Base-by-base conservation (phyloP, 257 asterid genomes). In the Jasminum sambac region DNA sequence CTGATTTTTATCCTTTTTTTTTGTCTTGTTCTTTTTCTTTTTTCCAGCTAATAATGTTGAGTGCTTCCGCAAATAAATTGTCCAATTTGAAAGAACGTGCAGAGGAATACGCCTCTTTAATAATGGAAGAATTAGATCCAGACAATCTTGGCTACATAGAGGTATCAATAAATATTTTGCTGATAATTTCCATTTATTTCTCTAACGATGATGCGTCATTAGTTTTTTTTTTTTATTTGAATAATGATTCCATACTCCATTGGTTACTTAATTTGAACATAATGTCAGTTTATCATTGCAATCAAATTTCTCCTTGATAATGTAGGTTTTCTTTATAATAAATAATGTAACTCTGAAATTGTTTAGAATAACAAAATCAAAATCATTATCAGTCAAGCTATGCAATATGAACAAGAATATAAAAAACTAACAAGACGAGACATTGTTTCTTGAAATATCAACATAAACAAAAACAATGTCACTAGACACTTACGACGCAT, bases 61-160 rank as follows among this genome's bases (percentile, higher is more conserved):
- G 98, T 78, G 98, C 96, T 62, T 90, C 96, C 2, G 96, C 98
- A 52, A 92, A 92, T 86, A 92, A 92, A 81, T 75, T 92, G 87
- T 90, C 95, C 42, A 80, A 83, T 78, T 76, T 91, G 81, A 89
- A 87, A 81, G 95, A 91, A 87, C 95, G 89, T 81, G 97, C 95
- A 19, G 84, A 78, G 72, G 97, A 91, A 64, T 91, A 91, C 58
- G 95, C 97, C 38, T 84, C 76, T 80, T 77, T 91, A 57, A 88
- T 92, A 69, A 92, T 92, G 98, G 98, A 92, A 78, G 98, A 92
- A 84, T 83, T 92, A 44, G 98, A 92, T 80, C 96, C 92, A 37
- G 96, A 92, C 66, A 68, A 78, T 41, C 85, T 90, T 34, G 96
- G 95, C 23, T 92, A 88, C 77, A 92, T 92, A 72, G 98, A 92